Percentiles rank a stretch among this genome's conserved stretches.
phyloP scores from a whole-genome alignment of 208 protist genomes.

The Wallacemonas sp. region DNA sequence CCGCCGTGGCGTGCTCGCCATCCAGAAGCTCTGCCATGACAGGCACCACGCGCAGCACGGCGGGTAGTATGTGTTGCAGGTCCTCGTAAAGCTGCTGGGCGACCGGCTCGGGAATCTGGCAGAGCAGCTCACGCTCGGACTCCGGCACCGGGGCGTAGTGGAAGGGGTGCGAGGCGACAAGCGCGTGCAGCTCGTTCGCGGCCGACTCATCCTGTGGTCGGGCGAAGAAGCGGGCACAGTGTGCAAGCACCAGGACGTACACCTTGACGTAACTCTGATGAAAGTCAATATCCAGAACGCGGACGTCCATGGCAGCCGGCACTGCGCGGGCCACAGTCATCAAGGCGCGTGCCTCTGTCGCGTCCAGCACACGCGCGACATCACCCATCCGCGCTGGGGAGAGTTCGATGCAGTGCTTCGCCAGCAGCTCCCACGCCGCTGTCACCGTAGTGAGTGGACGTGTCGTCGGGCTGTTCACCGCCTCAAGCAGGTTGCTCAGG shows the following conservation, averaged over 20 bases:
- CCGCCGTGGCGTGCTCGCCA: not conserved
- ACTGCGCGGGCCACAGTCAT: slow-evolving; percentile 67
- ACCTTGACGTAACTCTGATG: slow-evolving; percentile 50
- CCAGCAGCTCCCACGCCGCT: slow-evolving; percentile 44
- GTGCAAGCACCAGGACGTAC: slow-evolving; percentile 65
- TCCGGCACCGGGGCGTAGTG: slow-evolving; percentile 20
- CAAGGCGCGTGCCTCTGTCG: slow-evolving; percentile 54
- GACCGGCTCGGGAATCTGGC: slow-evolving; percentile 30
- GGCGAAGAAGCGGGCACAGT: slow-evolving; percentile 68
- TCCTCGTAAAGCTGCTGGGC: slow-evolving; percentile 51
- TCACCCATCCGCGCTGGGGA: slow-evolving; percentile 55
- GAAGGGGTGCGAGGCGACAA: slow-evolving; percentile 13
- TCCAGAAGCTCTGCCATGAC: slow-evolving; percentile 67
- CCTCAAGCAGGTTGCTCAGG: slow-evolving; percentile 41
- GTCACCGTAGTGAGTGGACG: slow-evolving; percentile 15
- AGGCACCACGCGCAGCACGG: slow-evolving; percentile 40
- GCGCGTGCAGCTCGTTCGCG: not conserved
- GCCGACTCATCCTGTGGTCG: not conserved
- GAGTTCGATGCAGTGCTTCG: slow-evolving; percentile 51
- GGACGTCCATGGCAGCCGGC: slow-evolving; percentile 41
- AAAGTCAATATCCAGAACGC: slow-evolving; percentile 72
- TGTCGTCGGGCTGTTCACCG: not conserved
- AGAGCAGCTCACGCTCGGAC: slow-evolving; percentile 35
- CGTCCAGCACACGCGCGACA: slow-evolving; percentile 50
- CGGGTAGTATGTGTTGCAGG: slow-evolving; percentile 38